Evolutionary conservation across 2,329 filamentous ascomycete species (phyloP), one percentile per base, ranked within the genome.

Genomic region (Penicillium sp.): DNA sequence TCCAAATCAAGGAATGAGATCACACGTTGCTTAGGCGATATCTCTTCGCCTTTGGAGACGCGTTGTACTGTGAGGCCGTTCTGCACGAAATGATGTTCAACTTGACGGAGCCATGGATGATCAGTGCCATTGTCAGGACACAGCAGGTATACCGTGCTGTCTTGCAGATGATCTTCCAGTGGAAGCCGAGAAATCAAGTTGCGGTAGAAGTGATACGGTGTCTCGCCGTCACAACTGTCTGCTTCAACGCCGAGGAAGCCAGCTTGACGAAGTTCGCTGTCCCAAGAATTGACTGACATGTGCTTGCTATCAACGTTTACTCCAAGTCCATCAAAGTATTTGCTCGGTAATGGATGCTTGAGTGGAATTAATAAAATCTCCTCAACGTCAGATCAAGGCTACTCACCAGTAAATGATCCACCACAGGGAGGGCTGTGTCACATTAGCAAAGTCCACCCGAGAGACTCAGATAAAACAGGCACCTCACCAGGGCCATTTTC

Each of bases 401-500:
- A 25, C 11, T 25, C 21, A 25, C 21, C 21, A 25, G 21, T 25
- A 25, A 11, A 11, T 25, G 33, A 26, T 52, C 33, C 28, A 34
- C 13, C 13, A 34, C 11, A 16, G 3, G 11, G 16, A 29, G 8
- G 30, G 30, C 4, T 26, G 4, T 10, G 2, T 3, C 21, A 14
- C n/a, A n/a, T n/a, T n/a, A n/a, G n/a, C n/a, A n/a, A n/a, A n/a
- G n/a, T n/a, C n/a, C n/a, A n/a, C n/a, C n/a, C n/a, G n/a, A n/a
- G n/a, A n/a, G n/a, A n/a, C n/a, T 1, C n/a, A n/a, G n/a, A n/a
- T n/a, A n/a, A n/a, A n/a, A n/a, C n/a, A n/a, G n/a, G 2, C 16
- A 4, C 6, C 8, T 10, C 39, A 25, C 17, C 34, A 5, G 33
- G 36, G 9, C 54, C 59, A 3, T 68, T 48, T 41, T 78, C 74